Evolutionary conservation across 2,329 filamentous ascomycete genomes (phyloP), one percentile per base, ranked within the genome.

Genomic region (Thermochaetoides dissita): DNA sequence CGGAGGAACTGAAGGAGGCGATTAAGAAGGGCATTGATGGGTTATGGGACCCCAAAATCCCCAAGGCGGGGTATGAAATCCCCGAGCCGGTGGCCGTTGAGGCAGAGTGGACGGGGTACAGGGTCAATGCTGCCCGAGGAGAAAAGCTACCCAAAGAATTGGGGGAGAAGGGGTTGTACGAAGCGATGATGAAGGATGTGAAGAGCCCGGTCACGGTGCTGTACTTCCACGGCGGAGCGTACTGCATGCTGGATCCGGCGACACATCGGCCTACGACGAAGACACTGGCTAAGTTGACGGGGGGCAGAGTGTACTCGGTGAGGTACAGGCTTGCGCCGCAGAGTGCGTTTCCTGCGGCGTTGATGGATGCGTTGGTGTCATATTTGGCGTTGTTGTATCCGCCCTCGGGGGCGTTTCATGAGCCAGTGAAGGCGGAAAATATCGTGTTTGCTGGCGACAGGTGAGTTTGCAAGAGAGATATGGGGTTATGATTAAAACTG

Each of bases 161-260:
- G 17, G 17, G 17, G 17, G 17, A 24, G 17, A 24, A 24, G 17
- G 17, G 17, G 42, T 79, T 79, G 55, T 89, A 81, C 54, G 62
- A 61, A 38, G 68, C 69, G 42, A 62, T 89, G 62, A 79, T 84
- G 72, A 69, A 69, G 44, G 83, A 87, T 55, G 72, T 72, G 44
- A 72, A 59, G n/a, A 69, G 65, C 39, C 69, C 73, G 3, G 69
- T 71, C 1, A 86, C 81, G 0, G 59, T 86, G 0, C 63, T 88
- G 12, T 87, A 84, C 58, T 72, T 88, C 52, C 82, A 88, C 58
- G 82, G 83, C 47, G 84, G 84, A 41, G 83, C 78, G 4, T 83
- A 81, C 61, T 86, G 69, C 49, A 68, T 86, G 29, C 69, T 81
- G 53, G 84, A 88, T 52, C 83, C 84, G 10, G 60, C 69, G 1